A percentile compares a stretch with the other conserved stretches of the same genome.
Conservation (phyloP, 768 basidiomycete genomes). For the Suillus americanus region DNA sequence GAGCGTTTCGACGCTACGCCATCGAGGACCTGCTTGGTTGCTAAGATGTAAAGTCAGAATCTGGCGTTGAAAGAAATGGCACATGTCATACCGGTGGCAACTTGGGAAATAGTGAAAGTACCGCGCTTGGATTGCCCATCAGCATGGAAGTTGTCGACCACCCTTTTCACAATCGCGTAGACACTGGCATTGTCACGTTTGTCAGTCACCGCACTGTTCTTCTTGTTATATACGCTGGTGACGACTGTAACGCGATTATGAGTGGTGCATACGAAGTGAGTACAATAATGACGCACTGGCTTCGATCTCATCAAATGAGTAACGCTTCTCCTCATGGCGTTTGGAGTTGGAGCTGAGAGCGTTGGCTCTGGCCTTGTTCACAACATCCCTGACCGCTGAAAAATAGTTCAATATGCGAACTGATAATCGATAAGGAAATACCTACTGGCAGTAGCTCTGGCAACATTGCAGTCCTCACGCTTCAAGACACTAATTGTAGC, state of each 20-base stretch:
- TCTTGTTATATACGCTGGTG: accelerated
- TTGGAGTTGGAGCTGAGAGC: neutral
- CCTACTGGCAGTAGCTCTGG: neutral
- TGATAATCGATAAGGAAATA: no score
- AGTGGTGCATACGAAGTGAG: neutral
- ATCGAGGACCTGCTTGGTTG: no score
- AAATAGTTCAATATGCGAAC: no score
- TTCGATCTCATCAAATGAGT: neutral
- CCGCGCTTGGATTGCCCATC: no score
- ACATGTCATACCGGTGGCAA: neutral
- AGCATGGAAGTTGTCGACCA: no score
- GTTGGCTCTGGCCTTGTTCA: neutral
- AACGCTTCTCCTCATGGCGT: neutral
- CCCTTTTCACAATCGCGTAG: no score
- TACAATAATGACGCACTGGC: neutral
- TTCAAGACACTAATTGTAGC: no score
- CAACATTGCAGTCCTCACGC: neutral
- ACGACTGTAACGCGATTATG: neutral
- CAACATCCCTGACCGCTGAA: neutral
- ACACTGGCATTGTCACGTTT: no score
- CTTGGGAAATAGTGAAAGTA: no score
- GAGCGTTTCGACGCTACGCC: no score
- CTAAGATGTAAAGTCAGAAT: neutral
- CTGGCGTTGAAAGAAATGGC: accelerated
- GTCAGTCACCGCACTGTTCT: no score